Percentiles rank a stretch among this genome's conserved stretches.
Evolutionary conservation across 257 asterid genomes (phyloP).

Genomic region (Capsicum rhomboideum): DNA sequence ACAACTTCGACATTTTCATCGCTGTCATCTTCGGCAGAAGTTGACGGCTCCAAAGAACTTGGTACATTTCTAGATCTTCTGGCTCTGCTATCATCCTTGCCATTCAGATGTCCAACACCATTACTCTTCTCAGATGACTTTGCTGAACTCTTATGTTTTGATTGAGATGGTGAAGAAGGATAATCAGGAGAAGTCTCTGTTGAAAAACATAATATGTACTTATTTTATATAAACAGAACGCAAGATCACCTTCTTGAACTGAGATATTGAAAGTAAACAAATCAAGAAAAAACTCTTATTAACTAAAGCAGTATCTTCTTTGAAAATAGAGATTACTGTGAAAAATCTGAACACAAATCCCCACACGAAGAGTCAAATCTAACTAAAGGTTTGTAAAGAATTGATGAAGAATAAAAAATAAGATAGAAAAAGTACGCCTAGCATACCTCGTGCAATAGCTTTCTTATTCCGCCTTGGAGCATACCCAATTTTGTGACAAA

Average conservation of each 20-base stretch:
- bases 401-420: background rate
- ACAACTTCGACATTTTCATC: conserved; percentile 29
- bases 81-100: conserved; percentile 19
- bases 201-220: conserved; percentile 4
- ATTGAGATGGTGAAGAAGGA: conserved; percentile 13
- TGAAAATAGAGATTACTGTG: background rate
- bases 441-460: conserved; percentile 37
- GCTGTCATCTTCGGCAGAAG: conserved; percentile 46
- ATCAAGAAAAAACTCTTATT: background rate
- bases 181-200: conserved; percentile 40
- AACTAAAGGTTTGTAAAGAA: background rate
- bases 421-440: background rate
- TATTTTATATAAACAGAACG: background rate
- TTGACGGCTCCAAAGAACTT: conserved; percentile 31
- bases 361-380: background rate
- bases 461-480: conserved; percentile 51
- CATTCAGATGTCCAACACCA: conserved; percentile 20
- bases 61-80: conserved; percentile 27
- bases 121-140: conserved; percentile 32
- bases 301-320: background rate
- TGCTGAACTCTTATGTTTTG: conserved; percentile 14
- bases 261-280: background rate
- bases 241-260: background rate
- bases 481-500: conserved; percentile 88
- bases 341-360: background rate